Conservation (phyloP, 2,329 filamentous ascomycete genomes). For the Rhytidhysteron rufulum region DNA sequence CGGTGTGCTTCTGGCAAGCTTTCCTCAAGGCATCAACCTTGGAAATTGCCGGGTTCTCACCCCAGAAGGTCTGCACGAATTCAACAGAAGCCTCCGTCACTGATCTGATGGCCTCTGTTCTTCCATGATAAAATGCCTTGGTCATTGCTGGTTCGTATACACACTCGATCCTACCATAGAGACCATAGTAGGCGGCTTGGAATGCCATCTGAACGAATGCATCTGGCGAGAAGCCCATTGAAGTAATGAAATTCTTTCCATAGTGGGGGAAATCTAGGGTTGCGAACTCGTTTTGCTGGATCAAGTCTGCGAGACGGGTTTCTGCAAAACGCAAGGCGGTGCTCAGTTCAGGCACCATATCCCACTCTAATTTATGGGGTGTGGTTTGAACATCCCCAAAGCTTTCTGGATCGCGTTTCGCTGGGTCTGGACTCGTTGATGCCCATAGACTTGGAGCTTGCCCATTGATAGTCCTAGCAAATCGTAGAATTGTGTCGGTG, state of each 20-base stretch:
- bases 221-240: conserved; percentile 93
- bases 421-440: conserved; percentile 83
- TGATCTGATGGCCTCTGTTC: conserved; percentile 87
- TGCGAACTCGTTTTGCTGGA: conserved; percentile 94
- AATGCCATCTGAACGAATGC: conserved; percentile 99
- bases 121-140: conserved; percentile 86
- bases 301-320: conserved; percentile 86
- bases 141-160: conserved; percentile 99
- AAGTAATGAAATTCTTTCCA: conserved; percentile 96
- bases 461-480: conserved; percentile 92
- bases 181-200: conserved; percentile 94
- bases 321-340: conserved; percentile 94
- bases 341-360: conserved; percentile 87
- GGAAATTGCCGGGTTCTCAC: conserved; percentile 72
- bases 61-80: conserved; percentile 94
- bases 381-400: conserved; percentile 93
- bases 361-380: conserved; percentile 95
- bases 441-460: conserved; percentile 90
- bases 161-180: conserved; percentile 90
- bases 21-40: conserved; percentile 84
- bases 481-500: conserved; percentile 94
- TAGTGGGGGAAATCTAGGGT: conserved; percentile 86
- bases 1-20: conserved; percentile 79
- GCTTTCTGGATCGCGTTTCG: conserved; percentile 83
- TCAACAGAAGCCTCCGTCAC: conserved; percentile 80